Evolutionary conservation across 306 rosid species (phyloP).

Genomic region (Begonia loranthoides): DNA sequence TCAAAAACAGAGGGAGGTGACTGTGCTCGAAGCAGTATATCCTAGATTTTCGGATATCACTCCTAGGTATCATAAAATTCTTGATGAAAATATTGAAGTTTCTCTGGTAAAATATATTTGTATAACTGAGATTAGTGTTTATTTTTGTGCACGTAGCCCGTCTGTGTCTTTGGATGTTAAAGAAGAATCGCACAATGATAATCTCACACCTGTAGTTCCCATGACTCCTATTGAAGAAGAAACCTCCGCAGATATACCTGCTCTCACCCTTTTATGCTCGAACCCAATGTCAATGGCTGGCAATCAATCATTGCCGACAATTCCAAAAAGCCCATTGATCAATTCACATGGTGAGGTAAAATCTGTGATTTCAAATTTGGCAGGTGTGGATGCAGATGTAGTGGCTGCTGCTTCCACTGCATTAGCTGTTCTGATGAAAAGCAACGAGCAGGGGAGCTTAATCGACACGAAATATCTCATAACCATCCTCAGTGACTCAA

Average conservation of each 20-base stretch:
- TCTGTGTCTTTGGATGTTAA: constrained; percentile 26
- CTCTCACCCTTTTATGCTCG: constrained; percentile 7
- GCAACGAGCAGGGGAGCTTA: constrained; percentile 33
- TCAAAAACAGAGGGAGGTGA: constrained; percentile 35
- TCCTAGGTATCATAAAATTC: constrained; percentile 25
- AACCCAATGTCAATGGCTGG: constrained; percentile 13
- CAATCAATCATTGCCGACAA: constrained; percentile 2
- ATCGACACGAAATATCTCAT: constrained; percentile 49
- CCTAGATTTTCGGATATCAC: constrained; percentile 59
- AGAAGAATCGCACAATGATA: constrained; percentile 31
- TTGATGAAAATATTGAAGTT: constrained; percentile 1
- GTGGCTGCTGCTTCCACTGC: constrained; percentile 33
- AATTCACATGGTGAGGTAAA: constrained; percentile 5
- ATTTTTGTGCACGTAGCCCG: constrained; percentile 26
- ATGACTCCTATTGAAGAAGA: constrained; percentile 50
- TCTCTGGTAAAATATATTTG: not conserved
- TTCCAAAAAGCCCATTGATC: constrained; percentile 4
- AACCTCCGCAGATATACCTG: constrained; percentile 12
- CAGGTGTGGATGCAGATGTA: constrained; percentile 22
- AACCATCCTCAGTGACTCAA: constrained; percentile 43
- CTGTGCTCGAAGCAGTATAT: constrained; percentile 54
- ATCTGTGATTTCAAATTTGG: constrained; percentile 12
- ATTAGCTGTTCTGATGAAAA: constrained; percentile 26
- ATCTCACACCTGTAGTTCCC: constrained; percentile 38
- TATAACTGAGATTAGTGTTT: constrained; percentile 3